phyloP scores from a whole-genome alignment of 805 yeast species.

The Saccharomycopsis sp. region DNA sequence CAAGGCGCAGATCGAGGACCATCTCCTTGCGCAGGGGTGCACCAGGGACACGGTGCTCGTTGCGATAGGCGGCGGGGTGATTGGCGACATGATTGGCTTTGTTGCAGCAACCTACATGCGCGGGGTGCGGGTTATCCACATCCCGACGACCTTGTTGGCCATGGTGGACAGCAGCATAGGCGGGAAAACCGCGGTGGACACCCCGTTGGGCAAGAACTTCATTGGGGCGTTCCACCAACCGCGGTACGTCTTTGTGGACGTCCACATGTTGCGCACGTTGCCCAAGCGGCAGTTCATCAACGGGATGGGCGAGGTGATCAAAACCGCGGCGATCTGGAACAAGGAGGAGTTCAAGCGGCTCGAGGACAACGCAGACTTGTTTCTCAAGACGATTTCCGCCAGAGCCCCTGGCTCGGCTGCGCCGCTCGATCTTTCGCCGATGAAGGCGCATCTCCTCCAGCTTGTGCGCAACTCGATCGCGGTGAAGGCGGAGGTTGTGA shows the following conservation, averaged over 20 bases:
- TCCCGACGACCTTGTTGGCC: conserved; percentile 88
- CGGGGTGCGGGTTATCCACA: conserved; percentile 88
- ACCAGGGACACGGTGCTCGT: conserved; percentile 92
- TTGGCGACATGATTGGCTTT: conserved; percentile 98
- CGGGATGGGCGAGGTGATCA: conserved; percentile 97
- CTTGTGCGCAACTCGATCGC: conserved; percentile 79
- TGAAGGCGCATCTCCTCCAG: conserved; percentile 66
- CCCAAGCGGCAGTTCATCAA: conserved; percentile 93
- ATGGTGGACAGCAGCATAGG: conserved; percentile 99
- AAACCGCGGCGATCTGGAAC: conserved; percentile 98
- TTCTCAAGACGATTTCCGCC: conserved; percentile 55
- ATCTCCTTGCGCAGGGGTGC: conserved; percentile 72
- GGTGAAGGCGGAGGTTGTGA: conserved; percentile 92
- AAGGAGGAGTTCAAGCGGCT: conserved; percentile 80
- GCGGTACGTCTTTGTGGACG: conserved; percentile 76
- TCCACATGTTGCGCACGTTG: conserved; percentile 76
- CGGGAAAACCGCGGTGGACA: conserved; percentile 97
- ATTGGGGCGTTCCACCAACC: conserved; percentile 99
- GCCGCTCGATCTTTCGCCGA: conserved; percentile 56
- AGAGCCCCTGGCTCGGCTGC: conserved; percentile 31
- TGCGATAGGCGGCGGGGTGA: conserved; percentile 97
- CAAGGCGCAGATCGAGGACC: conserved; percentile 91
- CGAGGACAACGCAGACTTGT: conserved; percentile 65
- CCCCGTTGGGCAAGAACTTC: conserved; percentile 92
- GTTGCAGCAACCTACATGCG: conserved; percentile 99